A percentile compares a stretch with the other conserved stretches of the same genome.
These are phyloP conservation scores for Hyaloperonospora arabidopsidis DNA, from an alignment of 352 stramenopile genomes.

Conservation along the genomic window DNA sequence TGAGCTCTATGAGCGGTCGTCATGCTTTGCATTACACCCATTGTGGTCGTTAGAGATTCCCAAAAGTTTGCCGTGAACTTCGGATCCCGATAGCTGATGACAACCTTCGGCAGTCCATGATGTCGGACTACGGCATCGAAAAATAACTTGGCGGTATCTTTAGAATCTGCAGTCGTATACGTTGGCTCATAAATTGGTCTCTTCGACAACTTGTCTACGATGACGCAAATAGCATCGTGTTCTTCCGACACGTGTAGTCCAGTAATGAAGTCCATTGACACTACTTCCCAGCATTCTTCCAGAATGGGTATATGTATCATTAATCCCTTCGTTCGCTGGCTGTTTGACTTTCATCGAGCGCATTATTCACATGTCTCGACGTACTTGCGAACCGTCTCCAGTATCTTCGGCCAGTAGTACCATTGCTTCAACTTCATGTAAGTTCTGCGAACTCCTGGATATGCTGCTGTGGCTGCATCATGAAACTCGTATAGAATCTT, in stretches of 20 bases:
- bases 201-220: not conserved
- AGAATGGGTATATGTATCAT: not conserved
- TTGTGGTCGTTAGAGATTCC: not conserved
- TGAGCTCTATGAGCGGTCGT: slow-evolving; percentile 1
- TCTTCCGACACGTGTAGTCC: slow-evolving; percentile 10
- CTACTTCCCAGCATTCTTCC: slow-evolving; percentile 1
- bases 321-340: slow-evolving; percentile 1
- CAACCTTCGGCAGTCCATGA: not conserved
- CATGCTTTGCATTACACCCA: slow-evolving; percentile 1
- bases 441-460: slow-evolving; percentile 9
- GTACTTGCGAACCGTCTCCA: not conserved
- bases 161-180: not conserved
- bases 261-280: slow-evolving; percentile 25
- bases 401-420: slow-evolving; percentile 8
- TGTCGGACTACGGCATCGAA: not conserved
- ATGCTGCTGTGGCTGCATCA: slow-evolving; percentile 11
- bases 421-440: slow-evolving; percentile 12
- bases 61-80: slow-evolving; percentile 1
- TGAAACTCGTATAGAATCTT: slow-evolving; percentile 12
- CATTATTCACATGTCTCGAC: slow-evolving; percentile 1
- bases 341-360: slow-evolving; percentile 7
- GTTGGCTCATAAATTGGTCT: not conserved
- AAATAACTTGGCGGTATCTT: not conserved
- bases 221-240: not conserved
- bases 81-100: slow-evolving; percentile 6